Percentiles rank a stretch among this genome's conserved stretches.
Evolutionary conservation across 1,139 yeast genomes (phyloP).

Genomic region (Pichia cactophila): DNA sequence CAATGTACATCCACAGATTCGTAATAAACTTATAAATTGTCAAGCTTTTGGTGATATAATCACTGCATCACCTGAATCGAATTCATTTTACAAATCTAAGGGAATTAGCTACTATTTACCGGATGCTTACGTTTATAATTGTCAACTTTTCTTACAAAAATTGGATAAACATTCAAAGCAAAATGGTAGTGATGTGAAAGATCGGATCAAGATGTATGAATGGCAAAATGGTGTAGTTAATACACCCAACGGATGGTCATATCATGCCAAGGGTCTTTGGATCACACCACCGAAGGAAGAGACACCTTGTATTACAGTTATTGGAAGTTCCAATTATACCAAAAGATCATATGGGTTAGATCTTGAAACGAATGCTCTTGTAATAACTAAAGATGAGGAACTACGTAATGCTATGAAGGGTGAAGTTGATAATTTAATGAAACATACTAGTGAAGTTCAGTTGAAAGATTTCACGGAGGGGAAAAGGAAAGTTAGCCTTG

Average conservation of each 20-base stretch:
- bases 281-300: conserved; percentile 51
- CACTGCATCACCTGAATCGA: conserved; percentile 89
- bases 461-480: conserved; percentile 46
- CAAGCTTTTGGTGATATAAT: conserved; percentile 64
- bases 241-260: conserved; percentile 85
- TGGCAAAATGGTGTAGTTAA: conserved; percentile 88
- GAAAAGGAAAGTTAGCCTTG: conserved; percentile 51
- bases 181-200: conserved; percentile 31
- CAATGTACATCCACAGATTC: conserved; percentile 76
- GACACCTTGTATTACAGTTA: conserved; percentile 64
- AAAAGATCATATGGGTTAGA: conserved; percentile 83
- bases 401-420: conserved; percentile 49
- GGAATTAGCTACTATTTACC: conserved; percentile 84
- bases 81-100: conserved; percentile 79
- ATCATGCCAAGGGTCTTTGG: conserved; percentile 99
- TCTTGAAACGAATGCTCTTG: conserved; percentile 76
- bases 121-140: conserved; percentile 74
- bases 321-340: conserved; percentile 93
- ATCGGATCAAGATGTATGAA: conserved; percentile 54
- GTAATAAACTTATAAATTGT: conserved; percentile 50
- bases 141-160: conserved; percentile 54
- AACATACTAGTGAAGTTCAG: conserved; percentile 43
- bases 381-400: conserved; percentile 60
- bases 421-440: conserved; percentile 59
- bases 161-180: conserved; percentile 26